Evolutionary conservation across 352 stramenopile genomes (phyloP).

Genomic region (Elongisporangium anandrum): DNA sequence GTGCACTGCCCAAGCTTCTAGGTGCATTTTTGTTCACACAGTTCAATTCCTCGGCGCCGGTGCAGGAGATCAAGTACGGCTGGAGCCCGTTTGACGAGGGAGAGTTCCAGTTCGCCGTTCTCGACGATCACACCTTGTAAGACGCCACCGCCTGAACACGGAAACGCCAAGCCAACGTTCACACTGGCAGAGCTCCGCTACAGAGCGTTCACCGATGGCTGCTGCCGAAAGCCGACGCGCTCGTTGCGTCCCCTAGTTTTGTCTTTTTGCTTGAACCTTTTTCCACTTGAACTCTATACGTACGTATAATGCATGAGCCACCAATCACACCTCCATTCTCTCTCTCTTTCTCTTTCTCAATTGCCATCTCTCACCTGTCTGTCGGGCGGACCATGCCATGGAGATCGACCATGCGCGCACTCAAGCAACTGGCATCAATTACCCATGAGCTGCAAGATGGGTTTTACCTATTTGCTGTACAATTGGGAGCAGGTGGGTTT

Average conservation of each 20-base stretch:
- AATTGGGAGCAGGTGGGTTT: too few relatives aligned
- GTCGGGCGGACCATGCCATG: too few relatives aligned
- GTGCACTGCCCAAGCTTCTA: background rate
- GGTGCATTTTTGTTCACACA: background rate
- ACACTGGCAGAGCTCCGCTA: background rate
- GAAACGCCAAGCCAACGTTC: background rate
- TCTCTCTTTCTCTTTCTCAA: too few relatives aligned
- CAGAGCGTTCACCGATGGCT: background rate
- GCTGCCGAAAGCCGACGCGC: too few relatives aligned
- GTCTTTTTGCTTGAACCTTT: background rate
- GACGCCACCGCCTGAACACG: background rate
- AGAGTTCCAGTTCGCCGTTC: slow-evolving; percentile 15
- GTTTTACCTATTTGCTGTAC: too few relatives aligned
- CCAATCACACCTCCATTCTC: background rate
- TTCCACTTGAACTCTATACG: too few relatives aligned
- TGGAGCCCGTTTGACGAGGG: slow-evolving; percentile 14
- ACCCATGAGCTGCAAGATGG: too few relatives aligned
- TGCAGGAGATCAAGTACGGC: slow-evolving; percentile 9
- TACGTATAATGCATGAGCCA: background rate
- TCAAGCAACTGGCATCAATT: too few relatives aligned
- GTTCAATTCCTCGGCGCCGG: background rate
- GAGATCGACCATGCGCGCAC: too few relatives aligned
- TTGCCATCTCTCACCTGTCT: too few relatives aligned
- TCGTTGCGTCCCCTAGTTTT: background rate
- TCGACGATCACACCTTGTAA: background rate